A percentile compares a stretch with the other conserved stretches of the same genome.
Conservation (phyloP, 169 alveolate species). For the Plasmodium blacklocki region DNA sequence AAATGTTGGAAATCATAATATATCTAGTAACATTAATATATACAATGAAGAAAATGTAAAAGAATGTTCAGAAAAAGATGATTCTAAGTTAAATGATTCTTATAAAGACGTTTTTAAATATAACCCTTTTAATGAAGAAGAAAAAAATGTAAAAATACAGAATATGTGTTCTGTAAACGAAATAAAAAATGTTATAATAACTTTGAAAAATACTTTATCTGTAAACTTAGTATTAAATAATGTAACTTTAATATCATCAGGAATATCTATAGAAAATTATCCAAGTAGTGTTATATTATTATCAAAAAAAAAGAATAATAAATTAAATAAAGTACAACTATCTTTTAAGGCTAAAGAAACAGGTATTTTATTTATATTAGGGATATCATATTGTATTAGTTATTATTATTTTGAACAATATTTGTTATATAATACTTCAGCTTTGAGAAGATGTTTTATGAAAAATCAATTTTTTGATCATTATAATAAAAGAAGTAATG, state of each 20-base stretch:
- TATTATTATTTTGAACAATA: constrained; percentile 41
- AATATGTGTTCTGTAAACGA: constrained; percentile 39
- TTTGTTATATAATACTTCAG: constrained; percentile 39
- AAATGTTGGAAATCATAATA: not conserved
- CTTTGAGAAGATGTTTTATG: constrained; percentile 14
- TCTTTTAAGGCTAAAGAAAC: constrained; percentile 70
- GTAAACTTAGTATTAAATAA: constrained; percentile 36
- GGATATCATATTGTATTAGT: constrained; percentile 67
- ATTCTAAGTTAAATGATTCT: not conserved
- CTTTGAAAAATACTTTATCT: constrained; percentile 50
- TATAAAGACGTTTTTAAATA: constrained; percentile 51
- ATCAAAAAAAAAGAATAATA: constrained; percentile 49
- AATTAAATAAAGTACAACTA: constrained; percentile 25
- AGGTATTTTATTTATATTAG: constrained; percentile 41
- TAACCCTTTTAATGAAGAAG: constrained; percentile 61
- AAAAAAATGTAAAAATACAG: constrained; percentile 34
- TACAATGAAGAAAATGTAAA: no score
- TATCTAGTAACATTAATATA: no score
- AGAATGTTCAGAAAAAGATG: not conserved
- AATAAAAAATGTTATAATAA: constrained; percentile 27
- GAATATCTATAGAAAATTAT: constrained; percentile 44
- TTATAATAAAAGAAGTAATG: not conserved
- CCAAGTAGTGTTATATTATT: constrained; percentile 44
- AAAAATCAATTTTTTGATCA: not conserved
- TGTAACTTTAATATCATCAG: constrained; percentile 38